Evolutionary conservation across 1,139 yeast species (phyloP).

Genomic region (Debaryomycetaceae sp.): DNA sequence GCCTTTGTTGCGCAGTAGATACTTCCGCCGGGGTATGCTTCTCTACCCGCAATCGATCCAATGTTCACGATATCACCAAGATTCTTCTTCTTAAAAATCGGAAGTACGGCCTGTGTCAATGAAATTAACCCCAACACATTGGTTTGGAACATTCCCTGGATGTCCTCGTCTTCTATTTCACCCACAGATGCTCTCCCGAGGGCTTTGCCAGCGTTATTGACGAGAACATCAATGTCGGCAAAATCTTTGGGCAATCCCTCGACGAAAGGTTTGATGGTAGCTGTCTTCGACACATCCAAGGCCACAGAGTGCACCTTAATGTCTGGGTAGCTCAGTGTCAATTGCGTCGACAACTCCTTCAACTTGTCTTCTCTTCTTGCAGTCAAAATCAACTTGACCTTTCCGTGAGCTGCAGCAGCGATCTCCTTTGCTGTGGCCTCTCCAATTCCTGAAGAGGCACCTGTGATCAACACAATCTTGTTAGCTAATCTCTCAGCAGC

Average conservation of each 20-base stretch:
- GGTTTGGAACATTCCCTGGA: constrained; percentile 64
- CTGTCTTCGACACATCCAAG: constrained; percentile 60
- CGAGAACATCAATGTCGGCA: constrained; percentile 58
- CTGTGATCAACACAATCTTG: constrained; percentile 33
- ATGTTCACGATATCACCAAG: constrained; percentile 47
- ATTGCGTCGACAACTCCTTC: constrained; percentile 41
- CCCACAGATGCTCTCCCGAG: constrained; percentile 68
- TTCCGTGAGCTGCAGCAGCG: constrained; percentile 65
- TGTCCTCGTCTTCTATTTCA: constrained; percentile 47
- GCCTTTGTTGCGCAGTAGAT: constrained; percentile 52
- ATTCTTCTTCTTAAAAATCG: constrained; percentile 54
- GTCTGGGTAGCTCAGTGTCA: constrained; percentile 43
- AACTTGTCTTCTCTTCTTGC: constrained; percentile 67
- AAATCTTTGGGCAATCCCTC: constrained; percentile 49
- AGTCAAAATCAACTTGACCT: constrained; percentile 59
- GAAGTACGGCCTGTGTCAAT: constrained; percentile 64
- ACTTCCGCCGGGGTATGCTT: constrained; percentile 50
- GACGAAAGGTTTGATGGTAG: constrained; percentile 52
- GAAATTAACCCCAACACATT: constrained; percentile 71
- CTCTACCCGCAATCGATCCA: constrained; percentile 52
- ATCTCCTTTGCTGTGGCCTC: constrained; percentile 73
- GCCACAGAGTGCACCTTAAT: constrained; percentile 46
- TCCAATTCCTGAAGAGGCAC: constrained; percentile 54
- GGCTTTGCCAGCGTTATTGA: constrained; percentile 85
- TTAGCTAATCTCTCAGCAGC: constrained; percentile 45